phyloP scores from a whole-genome alignment of 2,329 filamentous ascomycete genomes.

The Fusarium avenaceum region DNA sequence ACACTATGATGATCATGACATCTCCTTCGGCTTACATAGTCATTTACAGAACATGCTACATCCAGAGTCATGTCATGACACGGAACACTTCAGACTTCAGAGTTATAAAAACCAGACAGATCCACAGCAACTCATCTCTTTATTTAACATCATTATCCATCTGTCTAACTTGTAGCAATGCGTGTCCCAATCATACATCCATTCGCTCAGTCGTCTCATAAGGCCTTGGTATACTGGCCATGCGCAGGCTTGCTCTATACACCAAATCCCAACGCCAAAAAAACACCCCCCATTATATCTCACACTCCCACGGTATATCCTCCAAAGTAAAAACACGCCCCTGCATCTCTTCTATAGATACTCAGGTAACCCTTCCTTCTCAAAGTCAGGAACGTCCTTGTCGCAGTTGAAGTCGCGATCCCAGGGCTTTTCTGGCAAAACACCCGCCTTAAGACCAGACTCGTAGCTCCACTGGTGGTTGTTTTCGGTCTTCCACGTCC shows the following conservation, averaged over 20 bases:
- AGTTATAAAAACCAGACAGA: not conserved
- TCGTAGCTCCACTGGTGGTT: slow-evolving; percentile 94
- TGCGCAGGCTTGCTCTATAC: slow-evolving; percentile 21
- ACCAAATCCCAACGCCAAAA: slow-evolving; percentile 22
- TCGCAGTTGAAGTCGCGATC: slow-evolving; percentile 78
- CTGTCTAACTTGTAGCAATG: slow-evolving; percentile 15
- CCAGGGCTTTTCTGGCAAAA: slow-evolving; percentile 82
- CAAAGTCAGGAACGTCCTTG: slow-evolving; percentile 67
- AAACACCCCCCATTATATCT: not conserved
- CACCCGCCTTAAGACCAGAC: slow-evolving; percentile 80
- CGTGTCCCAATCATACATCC: slow-evolving; percentile 5
- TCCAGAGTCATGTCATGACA: not conserved
- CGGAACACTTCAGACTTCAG: not conserved
- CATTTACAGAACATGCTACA: not conserved
- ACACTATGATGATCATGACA: slow-evolving; percentile 4
- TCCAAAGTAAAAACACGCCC: not conserved
- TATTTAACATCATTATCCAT: slow-evolving; percentile 22
- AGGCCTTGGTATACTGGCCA: slow-evolving; percentile 23
- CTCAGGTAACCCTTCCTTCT: slow-evolving; percentile 61
- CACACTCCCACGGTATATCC: slow-evolving; percentile 21
- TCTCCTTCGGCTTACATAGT: not conserved
- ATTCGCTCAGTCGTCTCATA: slow-evolving; percentile 19
- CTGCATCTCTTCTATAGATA: slow-evolving; percentile 55
- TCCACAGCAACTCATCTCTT: slow-evolving; percentile 2
- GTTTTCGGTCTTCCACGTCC: slow-evolving; percentile 95